A percentile compares a stretch with the other conserved stretches of the same genome.
phyloP scores from a whole-genome alignment of 495 filamentous ascomycete genomes.

The Penicillium egyptiacum region DNA sequence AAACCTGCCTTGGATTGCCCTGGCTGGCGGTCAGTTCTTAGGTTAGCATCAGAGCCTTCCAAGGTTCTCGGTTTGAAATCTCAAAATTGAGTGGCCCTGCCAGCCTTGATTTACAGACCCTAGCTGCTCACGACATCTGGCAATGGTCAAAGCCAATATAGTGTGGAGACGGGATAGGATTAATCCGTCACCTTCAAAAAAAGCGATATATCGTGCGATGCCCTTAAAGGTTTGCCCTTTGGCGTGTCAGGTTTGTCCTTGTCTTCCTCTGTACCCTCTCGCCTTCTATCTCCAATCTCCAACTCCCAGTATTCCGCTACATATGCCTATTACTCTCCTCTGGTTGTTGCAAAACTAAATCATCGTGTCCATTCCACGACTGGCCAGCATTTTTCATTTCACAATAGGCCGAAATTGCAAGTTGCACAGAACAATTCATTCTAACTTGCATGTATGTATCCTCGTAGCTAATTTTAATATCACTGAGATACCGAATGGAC shows the following conservation, averaged over 20 bases:
- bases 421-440: not conserved
- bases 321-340: not conserved
- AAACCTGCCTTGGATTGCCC: slow-evolving; percentile 43
- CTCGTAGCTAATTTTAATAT: not conserved
- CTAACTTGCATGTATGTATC: not conserved
- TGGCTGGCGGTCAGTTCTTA: slow-evolving; percentile 45
- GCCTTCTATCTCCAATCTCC: not conserved
- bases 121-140: not conserved
- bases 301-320: not conserved
- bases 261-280: not conserved
- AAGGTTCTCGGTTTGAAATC: not conserved
- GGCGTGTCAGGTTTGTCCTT: not conserved
- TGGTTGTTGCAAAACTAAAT: not conserved
- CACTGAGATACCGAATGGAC: not conserved
- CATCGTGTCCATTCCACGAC: not conserved
- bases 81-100: not conserved
- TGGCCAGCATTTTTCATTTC: not conserved
- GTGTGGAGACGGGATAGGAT: not conserved
- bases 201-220: not conserved
- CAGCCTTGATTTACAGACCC: not conserved
- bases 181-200: not conserved
- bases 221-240: not conserved
- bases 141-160: not conserved
- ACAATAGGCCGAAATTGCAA: not conserved
- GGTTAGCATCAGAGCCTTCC: slow-evolving; percentile 31